phyloP scores from a whole-genome alignment of 2,329 filamentous ascomycete species.

The Nothophoma quercina region DNA sequence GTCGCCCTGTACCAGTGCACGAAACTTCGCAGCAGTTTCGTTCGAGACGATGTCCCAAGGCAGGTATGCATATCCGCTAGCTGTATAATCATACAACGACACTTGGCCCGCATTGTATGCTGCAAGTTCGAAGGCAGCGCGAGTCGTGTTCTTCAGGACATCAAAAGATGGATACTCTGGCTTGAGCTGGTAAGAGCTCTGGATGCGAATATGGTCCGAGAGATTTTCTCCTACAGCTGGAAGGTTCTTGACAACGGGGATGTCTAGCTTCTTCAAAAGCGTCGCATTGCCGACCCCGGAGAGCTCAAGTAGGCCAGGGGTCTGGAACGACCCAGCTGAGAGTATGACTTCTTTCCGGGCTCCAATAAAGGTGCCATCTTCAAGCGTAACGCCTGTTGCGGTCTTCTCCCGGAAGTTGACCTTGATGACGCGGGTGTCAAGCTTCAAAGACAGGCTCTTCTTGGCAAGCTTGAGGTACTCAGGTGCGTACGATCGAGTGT shows the following conservation, averaged over 20 bases:
- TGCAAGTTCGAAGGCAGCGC: conserved; percentile 51
- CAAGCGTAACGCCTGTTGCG: conserved; percentile 44
- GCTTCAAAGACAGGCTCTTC: conserved; percentile 53
- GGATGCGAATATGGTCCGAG: conserved; percentile 45
- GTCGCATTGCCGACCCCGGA: conserved; percentile 33
- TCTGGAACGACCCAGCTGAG: conserved; percentile 37
- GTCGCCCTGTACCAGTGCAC: conserved; percentile 42
- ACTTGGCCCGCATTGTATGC: conserved; percentile 44
- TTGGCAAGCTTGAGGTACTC: conserved; percentile 55
- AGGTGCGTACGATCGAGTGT: conserved; percentile 59
- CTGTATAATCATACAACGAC: conserved; percentile 53
- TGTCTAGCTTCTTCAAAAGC: conserved; percentile 25
- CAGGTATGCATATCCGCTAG: conserved; percentile 52
- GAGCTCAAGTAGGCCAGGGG: conserved; percentile 36
- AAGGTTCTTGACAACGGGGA: conserved; percentile 29
- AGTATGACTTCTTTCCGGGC: conserved; percentile 41
- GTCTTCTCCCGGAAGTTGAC: conserved; percentile 45
- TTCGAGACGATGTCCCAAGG: conserved; percentile 53
- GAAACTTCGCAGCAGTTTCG: conserved; percentile 39
- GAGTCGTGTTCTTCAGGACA: conserved; percentile 35
- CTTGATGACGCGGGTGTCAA: conserved; percentile 50
- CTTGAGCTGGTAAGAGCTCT: conserved; percentile 33
- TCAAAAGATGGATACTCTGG: conserved; percentile 35
- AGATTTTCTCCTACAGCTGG: conserved; percentile 40
- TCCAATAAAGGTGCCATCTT: conserved; percentile 39